A percentile compares a stretch with the other conserved stretches of the same genome.
Conservation (phyloP, 306 rosid species). For the Quercus alba region DNA sequence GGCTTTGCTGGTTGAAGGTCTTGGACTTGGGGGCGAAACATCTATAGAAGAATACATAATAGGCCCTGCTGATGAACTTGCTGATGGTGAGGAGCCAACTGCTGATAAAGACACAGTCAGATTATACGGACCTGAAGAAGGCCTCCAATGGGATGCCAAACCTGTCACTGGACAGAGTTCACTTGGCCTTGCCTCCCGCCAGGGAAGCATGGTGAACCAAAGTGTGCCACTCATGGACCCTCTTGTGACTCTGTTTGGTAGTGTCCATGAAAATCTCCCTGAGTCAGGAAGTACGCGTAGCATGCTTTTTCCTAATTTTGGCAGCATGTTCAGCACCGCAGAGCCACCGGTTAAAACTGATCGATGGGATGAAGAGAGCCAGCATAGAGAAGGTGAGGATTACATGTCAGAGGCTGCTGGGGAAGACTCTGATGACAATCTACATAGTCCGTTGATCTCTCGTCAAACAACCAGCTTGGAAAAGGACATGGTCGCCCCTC, state of each 20-base stretch:
- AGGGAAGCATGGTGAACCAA: conserved; percentile 76
- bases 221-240: conserved; percentile 73
- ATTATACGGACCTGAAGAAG: conserved; percentile 77
- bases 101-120: conserved; percentile 61
- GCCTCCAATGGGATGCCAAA: conserved; percentile 88
- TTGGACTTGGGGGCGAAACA: conserved; percentile 73
- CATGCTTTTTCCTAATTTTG: conserved; percentile 65
- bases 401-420: conserved; percentile 56
- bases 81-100: conserved; percentile 42
- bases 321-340: conserved; percentile 81
- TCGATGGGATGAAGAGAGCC: conserved; percentile 86
- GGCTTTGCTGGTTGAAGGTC: conserved; percentile 92
- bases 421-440: conserved; percentile 76
- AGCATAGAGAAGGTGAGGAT: conserved; percentile 67
- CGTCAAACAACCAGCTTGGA: conserved; percentile 86
- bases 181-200: conserved; percentile 73
- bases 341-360: conserved; percentile 56
- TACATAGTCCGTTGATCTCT: conserved; percentile 83
- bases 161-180: conserved; percentile 79
- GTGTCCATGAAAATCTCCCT: conserved; percentile 70
- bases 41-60: conserved; percentile 73
- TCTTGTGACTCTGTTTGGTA: conserved; percentile 71
- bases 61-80: conserved; percentile 60
- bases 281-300: conserved; percentile 65
- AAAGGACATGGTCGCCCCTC: conserved; percentile 66